Conservation (phyloP, 129 eudicot species). For the Daucus carota region DNA sequence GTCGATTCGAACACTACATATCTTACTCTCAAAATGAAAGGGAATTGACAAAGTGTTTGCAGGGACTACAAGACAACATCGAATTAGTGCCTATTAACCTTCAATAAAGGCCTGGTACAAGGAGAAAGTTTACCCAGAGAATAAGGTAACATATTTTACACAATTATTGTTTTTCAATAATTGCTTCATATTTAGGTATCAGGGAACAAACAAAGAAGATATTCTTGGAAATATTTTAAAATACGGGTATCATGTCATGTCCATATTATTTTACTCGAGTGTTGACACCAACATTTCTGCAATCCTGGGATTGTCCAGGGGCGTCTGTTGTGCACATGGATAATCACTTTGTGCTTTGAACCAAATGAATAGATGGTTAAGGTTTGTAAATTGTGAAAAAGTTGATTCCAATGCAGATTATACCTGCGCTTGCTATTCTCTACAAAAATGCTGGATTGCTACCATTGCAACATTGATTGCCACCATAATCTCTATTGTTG, state of each 20-base stretch:
- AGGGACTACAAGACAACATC: constrained; percentile 79
- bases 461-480: constrained; percentile 66
- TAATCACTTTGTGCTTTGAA: background rate
- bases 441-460: constrained; percentile 74
- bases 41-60: background rate
- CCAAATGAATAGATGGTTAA: background rate
- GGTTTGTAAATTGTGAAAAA: background rate
- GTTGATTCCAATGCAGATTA: constrained; percentile 70
- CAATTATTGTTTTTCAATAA: background rate
- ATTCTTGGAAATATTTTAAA: no score
- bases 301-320: no score
- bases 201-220: background rate
- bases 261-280: no score
- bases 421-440: constrained; percentile 71
- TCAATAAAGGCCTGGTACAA: constrained; percentile 74
- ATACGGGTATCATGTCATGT: no score
- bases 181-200: background rate
- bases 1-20: background rate
- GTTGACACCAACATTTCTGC: no score
- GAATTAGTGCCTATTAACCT: constrained; percentile 60
- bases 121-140: constrained; percentile 69
- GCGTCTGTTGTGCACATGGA: background rate
- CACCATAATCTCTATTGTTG: constrained; percentile 65
- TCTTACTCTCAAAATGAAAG: background rate
- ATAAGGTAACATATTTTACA: constrained; percentile 44